Conservation (phyloP, 1,139 yeast species). For the Hyphopichia buzzinii region DNA sequence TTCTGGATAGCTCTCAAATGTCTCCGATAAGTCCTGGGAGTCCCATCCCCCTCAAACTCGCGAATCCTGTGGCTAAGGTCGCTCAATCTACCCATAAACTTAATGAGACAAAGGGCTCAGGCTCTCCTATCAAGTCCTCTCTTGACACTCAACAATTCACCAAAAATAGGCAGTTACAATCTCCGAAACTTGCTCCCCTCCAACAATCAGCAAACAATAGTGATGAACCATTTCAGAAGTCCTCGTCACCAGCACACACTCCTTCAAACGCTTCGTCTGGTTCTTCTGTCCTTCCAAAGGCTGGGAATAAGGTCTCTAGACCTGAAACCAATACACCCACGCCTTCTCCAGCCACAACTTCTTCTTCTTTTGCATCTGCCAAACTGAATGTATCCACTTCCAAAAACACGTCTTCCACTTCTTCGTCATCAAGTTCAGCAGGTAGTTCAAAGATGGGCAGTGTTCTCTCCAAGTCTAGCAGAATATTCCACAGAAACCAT, state of each 20-base stretch:
- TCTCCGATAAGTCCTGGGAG: conserved; percentile 1
- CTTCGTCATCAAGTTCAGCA: conserved; percentile 2
- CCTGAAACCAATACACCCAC: neutral
- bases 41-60: conserved; percentile 2
- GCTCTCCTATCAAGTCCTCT: neutral
- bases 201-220: neutral
- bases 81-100: neutral
- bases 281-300: conserved; percentile 1
- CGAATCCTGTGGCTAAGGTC: neutral
- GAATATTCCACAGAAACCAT: conserved; percentile 29
- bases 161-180: neutral
- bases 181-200: neutral
- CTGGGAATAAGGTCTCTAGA: conserved; percentile 1
- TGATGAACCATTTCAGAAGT: neutral
- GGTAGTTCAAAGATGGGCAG: conserved; percentile 24
- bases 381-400: neutral
- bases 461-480: conserved; percentile 31
- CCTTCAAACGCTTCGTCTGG: neutral
- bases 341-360: conserved; percentile 1
- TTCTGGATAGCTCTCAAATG: neutral
- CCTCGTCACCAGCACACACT: neutral
- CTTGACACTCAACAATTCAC: neutral
- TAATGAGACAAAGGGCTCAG: neutral
- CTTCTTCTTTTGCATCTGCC: neutral
- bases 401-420: conserved; percentile 2